These are phyloP conservation scores for Leucoagaricus sp. DNA, from an alignment of 1,284 basidiomycete genomes.

Conservation along the genomic window DNA sequence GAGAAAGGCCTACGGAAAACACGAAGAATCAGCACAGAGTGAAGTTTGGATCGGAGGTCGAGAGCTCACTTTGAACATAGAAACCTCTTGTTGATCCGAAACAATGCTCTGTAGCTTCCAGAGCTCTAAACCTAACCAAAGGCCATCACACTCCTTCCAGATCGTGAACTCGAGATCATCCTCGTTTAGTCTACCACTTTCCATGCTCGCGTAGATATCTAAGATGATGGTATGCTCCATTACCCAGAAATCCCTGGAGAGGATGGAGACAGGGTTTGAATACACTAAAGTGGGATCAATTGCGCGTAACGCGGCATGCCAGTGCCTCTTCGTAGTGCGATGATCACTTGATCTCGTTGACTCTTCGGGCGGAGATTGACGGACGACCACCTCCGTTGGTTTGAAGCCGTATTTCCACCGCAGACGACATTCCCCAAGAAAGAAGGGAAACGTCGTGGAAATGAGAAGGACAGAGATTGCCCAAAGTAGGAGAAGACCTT, in stretches of 20 bases:
- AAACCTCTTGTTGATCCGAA: conserved; percentile 27
- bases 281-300: conserved; percentile 28
- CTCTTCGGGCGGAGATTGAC: conserved; percentile 22
- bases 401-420: conserved; percentile 31
- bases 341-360: conserved; percentile 9
- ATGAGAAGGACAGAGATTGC: conserved; percentile 27
- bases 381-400: conserved; percentile 29
- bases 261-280: conserved; percentile 26
- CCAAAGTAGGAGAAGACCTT: conserved; percentile 25
- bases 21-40: background rate
- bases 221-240: conserved; percentile 28
- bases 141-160: conserved; percentile 25
- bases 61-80: conserved; percentile 26
- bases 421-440: conserved; percentile 33
- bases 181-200: conserved; percentile 22
- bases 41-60: background rate
- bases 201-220: conserved; percentile 26
- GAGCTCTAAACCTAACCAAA: conserved; percentile 30
- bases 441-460: conserved; percentile 32
- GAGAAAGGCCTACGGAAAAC: conserved; percentile 22
- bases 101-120: conserved; percentile 31
- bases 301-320: conserved; percentile 25
- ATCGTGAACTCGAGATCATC: conserved; percentile 30
- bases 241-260: conserved; percentile 31
- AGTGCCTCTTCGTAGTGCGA: conserved; percentile 22